Percentiles rank a stretch among this genome's conserved stretches.
phyloP scores from a whole-genome alignment of 768 basidiomycete species.

The Mycena indigotica region DNA sequence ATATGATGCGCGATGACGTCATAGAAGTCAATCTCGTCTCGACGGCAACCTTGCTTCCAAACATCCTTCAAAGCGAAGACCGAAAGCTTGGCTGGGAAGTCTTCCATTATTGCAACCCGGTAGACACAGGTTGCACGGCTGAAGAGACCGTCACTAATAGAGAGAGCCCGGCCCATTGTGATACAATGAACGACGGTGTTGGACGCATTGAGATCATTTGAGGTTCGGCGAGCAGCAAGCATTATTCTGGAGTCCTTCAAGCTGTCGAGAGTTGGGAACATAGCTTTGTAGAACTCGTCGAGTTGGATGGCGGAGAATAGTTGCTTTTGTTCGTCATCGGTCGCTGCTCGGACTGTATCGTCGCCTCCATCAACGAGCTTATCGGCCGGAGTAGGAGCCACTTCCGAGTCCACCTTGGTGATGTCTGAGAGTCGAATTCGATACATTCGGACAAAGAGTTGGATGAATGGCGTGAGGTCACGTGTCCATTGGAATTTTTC shows the following conservation, averaged over 20 bases:
- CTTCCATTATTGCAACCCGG: neutral
- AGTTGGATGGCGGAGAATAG: neutral
- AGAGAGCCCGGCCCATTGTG: neutral
- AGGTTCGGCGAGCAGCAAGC: neutral
- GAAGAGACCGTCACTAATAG: neutral
- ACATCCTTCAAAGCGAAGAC: conserved; percentile 1
- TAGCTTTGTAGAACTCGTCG: neutral
- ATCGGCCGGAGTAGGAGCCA: neutral
- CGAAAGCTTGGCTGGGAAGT: neutral
- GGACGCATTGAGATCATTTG: neutral
- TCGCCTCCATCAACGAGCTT: neutral
- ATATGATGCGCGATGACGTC: neutral
- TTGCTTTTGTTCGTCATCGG: neutral
- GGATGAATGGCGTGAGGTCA: neutral
- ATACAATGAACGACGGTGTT: neutral
- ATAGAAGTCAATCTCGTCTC: neutral
- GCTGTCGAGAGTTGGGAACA: neutral
- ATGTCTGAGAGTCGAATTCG: neutral
- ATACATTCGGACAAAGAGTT: neutral
- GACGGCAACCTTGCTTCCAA: neutral
- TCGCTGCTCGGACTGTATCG: neutral
- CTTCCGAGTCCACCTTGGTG: neutral
- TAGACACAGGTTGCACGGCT: neutral
- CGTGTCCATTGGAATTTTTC: neutral
- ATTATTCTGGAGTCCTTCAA: neutral